Conservation (phyloP, 352 stramenopile genomes). For the Phytophthora palmivora region DNA sequence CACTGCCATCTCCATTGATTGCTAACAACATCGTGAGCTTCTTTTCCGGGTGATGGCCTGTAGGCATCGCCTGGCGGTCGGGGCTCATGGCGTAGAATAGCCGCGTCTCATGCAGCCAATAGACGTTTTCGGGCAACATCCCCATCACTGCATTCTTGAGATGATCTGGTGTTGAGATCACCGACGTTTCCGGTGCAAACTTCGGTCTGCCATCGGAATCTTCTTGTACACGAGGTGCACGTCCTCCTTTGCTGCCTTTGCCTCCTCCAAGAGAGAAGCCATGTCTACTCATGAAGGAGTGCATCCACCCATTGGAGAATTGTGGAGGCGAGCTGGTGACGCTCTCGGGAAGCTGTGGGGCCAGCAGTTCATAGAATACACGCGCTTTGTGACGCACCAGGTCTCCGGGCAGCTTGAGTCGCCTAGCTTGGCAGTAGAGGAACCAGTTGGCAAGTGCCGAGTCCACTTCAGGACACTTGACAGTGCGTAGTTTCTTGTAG, state of each 20-base stretch:
- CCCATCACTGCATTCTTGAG: conserved; percentile 54
- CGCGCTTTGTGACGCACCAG: conserved; percentile 79
- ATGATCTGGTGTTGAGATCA: conserved; percentile 57
- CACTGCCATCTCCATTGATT: conserved; percentile 71
- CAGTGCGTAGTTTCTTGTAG: conserved; percentile 77
- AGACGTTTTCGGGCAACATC: conserved; percentile 65
- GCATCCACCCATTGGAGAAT: conserved; percentile 91
- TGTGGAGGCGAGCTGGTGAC: conserved; percentile 55
- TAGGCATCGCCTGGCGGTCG: conserved; percentile 33
- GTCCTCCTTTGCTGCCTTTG: conserved; percentile 33
- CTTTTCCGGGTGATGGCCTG: conserved; percentile 39
- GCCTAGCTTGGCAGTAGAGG: conserved; percentile 68
- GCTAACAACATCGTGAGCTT: conserved; percentile 72
- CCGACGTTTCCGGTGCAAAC: conserved; percentile 39
- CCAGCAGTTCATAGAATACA: conserved; percentile 72
- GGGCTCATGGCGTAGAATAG: conserved; percentile 58
- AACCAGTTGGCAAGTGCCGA: conserved; percentile 85
- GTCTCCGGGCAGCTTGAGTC: conserved; percentile 71
- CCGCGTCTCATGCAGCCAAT: conserved; percentile 79
- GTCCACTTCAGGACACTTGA: conserved; percentile 83
- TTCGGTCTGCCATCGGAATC: conserved; percentile 31
- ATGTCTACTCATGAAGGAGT: conserved; percentile 82
- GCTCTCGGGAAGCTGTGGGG: conserved; percentile 39
- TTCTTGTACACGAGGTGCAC: conserved; percentile 22
- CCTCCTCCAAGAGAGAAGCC: conserved; percentile 55